A percentile compares a stretch with the other conserved stretches of the same genome.
Conservation (phyloP, 305 asterid genomes). For the Fraxinus paxiana region DNA sequence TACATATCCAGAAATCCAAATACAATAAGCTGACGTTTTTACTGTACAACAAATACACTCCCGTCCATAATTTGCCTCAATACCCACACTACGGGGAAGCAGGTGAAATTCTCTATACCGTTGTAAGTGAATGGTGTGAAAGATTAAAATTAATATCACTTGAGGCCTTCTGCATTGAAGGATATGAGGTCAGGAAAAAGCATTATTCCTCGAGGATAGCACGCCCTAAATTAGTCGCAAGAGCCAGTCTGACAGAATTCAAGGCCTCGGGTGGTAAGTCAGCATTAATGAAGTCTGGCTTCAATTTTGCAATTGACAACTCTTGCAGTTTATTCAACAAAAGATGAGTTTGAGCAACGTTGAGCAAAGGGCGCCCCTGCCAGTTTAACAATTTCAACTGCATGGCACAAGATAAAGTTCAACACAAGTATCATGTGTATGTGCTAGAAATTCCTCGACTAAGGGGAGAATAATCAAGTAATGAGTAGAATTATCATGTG, state of each 20-base stretch:
- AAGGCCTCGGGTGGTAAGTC: constrained; percentile 78
- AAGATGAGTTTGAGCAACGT: constrained; percentile 69
- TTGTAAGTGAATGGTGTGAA: not conserved
- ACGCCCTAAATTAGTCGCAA: constrained; percentile 82
- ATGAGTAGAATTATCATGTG: constrained; percentile 1
- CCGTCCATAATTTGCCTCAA: not conserved
- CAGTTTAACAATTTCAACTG: constrained; percentile 82
- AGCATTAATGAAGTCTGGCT: constrained; percentile 64
- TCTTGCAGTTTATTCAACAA: constrained; percentile 84
- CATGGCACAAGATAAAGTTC: constrained; percentile 15
- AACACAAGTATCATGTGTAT: constrained; percentile 7
- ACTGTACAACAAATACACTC: not conserved
- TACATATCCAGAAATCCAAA: not conserved
- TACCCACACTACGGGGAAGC: not conserved
- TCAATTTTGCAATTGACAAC: constrained; percentile 66
- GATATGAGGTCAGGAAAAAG: not conserved
- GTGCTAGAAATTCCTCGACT: not conserved
- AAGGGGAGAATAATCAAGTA: not conserved
- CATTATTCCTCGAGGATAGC: constrained; percentile 74
- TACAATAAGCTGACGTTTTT: not conserved
- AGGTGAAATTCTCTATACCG: not conserved
- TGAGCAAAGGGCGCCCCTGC: constrained; percentile 62
- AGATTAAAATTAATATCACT: not conserved
- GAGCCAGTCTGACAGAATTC: constrained; percentile 72
- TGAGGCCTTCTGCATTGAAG: not conserved